Evolutionary conservation across 768 basidiomycete genomes (phyloP).

Genomic region (Kondoa malvinella): DNA sequence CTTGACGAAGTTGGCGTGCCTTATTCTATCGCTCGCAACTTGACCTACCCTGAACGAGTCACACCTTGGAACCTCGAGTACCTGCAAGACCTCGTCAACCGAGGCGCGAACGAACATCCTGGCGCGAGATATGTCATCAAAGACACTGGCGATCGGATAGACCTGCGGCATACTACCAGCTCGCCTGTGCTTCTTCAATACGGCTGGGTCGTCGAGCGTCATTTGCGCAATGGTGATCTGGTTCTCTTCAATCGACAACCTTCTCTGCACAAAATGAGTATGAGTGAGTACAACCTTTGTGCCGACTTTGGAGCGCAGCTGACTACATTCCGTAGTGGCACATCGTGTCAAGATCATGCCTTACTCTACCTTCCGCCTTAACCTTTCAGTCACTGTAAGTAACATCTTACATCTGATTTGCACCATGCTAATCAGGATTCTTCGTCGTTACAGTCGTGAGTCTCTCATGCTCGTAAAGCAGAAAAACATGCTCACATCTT

Average conservation of each 20-base stretch:
- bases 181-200: slow-evolving; percentile 88
- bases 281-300: slow-evolving; percentile 40
- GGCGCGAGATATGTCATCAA: slow-evolving; percentile 93
- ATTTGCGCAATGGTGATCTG: slow-evolving; percentile 95
- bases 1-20: slow-evolving; percentile 96
- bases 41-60: slow-evolving; percentile 94
- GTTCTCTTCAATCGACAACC: slow-evolving; percentile 98
- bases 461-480: slow-evolving; percentile 9
- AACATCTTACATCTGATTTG: slow-evolving; percentile 19
- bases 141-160: slow-evolving; percentile 92
- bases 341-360: slow-evolving; percentile 94
- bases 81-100: slow-evolving; percentile 82
- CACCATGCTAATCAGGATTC: slow-evolving; percentile 19
- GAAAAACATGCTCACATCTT: slow-evolving; percentile 8
- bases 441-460: slow-evolving; percentile 6
- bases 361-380: slow-evolving; percentile 94
- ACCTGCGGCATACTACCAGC: slow-evolving; percentile 51
- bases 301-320: not conserved
- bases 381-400: slow-evolving; percentile 77
- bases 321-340: slow-evolving; percentile 41
- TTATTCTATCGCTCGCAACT: slow-evolving; percentile 82
- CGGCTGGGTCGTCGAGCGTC: slow-evolving; percentile 96
- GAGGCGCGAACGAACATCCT: slow-evolving; percentile 85
- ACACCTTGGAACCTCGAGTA: slow-evolving; percentile 93
- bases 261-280: slow-evolving; percentile 98